phyloP scores from a whole-genome alignment of 129 eudicot species.

The Oenanthe sinensis region DNA sequence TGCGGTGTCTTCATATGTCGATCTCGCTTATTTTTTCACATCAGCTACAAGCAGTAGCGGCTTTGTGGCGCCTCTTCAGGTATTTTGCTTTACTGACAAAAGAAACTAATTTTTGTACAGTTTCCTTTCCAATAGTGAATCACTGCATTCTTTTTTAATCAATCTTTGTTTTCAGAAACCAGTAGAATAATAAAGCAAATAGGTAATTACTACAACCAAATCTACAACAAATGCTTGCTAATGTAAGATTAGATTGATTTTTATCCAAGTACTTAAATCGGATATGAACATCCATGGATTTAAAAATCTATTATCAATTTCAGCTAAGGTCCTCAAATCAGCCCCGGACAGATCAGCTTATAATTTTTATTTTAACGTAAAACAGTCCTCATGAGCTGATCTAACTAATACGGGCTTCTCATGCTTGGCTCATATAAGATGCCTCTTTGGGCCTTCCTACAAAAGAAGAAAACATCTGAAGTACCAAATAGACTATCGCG shows the following conservation, averaged over 20 bases:
- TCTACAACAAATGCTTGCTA: neutral
- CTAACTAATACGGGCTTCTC: neutral
- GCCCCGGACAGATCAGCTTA: neutral
- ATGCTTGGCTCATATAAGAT: neutral
- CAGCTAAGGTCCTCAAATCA: neutral
- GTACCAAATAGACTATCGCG: neutral
- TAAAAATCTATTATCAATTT: neutral
- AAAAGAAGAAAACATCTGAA: neutral
- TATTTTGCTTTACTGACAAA: slow-evolving; percentile 13
- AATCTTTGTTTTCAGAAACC: neutral
- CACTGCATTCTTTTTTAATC: neutral
- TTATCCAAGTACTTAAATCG: neutral
- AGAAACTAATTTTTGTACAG: neutral
- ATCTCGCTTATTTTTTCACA: slow-evolving; percentile 70
- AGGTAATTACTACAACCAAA: neutral
- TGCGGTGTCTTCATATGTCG: slow-evolving; percentile 59
- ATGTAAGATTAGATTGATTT: neutral
- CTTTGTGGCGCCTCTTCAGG: slow-evolving; percentile 99
- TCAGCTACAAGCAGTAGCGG: slow-evolving; percentile 72
- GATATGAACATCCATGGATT: neutral
- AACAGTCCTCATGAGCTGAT: neutral
- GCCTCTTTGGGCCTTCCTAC: neutral
- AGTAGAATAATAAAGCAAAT: neutral
- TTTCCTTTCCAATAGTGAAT: neutral
- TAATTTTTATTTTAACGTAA: neutral